Base-by-base conservation (phyloP, 2,329 filamentous ascomycete species). In the Amphichorda felina region DNA sequence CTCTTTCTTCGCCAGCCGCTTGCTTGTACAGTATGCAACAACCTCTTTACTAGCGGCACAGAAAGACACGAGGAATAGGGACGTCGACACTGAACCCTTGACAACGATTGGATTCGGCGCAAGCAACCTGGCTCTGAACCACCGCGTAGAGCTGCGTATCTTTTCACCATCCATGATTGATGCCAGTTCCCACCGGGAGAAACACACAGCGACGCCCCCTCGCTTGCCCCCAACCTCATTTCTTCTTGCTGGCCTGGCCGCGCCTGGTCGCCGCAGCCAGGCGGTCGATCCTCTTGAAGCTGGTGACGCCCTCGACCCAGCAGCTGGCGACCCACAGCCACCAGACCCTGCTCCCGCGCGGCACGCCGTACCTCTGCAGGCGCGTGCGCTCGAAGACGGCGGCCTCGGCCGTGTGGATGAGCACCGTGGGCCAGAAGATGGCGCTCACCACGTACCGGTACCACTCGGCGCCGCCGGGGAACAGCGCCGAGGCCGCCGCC, bases 321-420 rank as follows among this genome's bases (percentile, higher is more conserved):
- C 63, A 63, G 30, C 59, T 65, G 5, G 42, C 46, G 22, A 70
- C 51, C 76, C 76, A 81, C 36, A 57, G 44, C 53, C 57, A 66
- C 72, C 76, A 79, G 11, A 70, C 43, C n/a, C 30, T 30, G 6
- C 56, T 57, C 7, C 64, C 61, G 24, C 56, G 51, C 39, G 54
- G 51, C 9, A 78, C 64, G 6, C 65, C 64, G 43, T 68, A 63
- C 49, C 51, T 66, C 36, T 46, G 48, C 40, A 76, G 50, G 39
- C 65, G 56, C 33, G 57, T 61, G 29, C 50, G 55, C 42, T 70
- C 66, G 45, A 79, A 60, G 50, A 63, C 59, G 30, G 58, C 57
- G n/a, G 66, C 58, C 62, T 95, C 89, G 3, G 55, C 39, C 0
- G 65, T 16, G 56, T 95, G 89, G 10, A 85, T 69, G 0, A 49